Percentiles rank a stretch among this genome's conserved stretches.
phyloP scores from a whole-genome alignment of 2,329 filamentous ascomycete species.

The Arthrobotrys iridis region DNA sequence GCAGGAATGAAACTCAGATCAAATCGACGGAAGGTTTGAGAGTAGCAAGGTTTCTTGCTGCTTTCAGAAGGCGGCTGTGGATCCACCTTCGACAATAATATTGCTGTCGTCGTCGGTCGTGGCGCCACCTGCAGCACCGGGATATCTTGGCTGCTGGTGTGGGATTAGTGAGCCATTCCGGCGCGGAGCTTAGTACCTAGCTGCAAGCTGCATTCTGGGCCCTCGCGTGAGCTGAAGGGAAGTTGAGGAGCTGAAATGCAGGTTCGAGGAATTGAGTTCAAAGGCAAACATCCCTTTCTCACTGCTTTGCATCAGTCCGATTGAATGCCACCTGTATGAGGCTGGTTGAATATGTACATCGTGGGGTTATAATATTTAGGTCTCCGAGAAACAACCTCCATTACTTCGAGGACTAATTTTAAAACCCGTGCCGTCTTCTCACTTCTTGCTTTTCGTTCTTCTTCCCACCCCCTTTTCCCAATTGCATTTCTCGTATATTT shows the following conservation, averaged over 20 bases:
- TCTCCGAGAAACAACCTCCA: background rate
- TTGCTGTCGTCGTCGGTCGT: background rate
- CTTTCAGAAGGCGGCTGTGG: background rate
- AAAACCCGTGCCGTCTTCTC: background rate
- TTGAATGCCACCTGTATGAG: background rate
- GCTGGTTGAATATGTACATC: background rate
- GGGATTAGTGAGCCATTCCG: background rate
- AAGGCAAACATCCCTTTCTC: background rate
- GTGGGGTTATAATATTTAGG: background rate
- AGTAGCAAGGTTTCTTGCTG: background rate
- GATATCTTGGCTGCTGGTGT: background rate
- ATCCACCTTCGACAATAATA: background rate
- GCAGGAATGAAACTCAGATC: background rate
- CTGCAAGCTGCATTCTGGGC: constrained; percentile 9
- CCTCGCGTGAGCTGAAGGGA: constrained; percentile 7
- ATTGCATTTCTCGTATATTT: background rate
- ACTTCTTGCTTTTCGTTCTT: background rate
- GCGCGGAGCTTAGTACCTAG: constrained; percentile 4
- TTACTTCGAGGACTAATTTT: constrained; percentile 2
- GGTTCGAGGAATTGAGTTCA: background rate
- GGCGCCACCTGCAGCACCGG: background rate
- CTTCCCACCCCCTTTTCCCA: background rate
- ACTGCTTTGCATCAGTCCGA: background rate
- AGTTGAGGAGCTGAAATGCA: constrained; percentile 3
- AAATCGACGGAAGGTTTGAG: background rate